Percentiles rank a stretch among this genome's conserved stretches.
Evolutionary conservation across 2,329 filamentous ascomycete species (phyloP).

Genomic region (Aspergillus neoniger): DNA sequence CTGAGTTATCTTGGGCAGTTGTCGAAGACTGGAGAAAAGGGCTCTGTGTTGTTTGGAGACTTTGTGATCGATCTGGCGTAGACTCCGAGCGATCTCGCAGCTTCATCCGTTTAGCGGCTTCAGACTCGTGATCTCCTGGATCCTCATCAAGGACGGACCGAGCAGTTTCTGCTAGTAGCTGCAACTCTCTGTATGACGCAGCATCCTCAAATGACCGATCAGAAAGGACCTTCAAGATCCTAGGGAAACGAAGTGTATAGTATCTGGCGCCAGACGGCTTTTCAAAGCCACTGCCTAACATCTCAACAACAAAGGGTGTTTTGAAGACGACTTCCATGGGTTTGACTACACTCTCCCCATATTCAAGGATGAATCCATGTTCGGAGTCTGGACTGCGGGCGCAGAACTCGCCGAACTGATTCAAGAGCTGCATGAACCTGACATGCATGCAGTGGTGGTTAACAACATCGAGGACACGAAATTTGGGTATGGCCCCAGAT

Average conservation of each 20-base stretch:
- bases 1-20: background rate
- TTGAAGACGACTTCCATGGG: conserved; percentile 59
- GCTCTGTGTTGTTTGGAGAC: conserved; percentile 22
- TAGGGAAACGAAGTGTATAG: conserved; percentile 75
- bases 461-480: conserved; percentile 67
- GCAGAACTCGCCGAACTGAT: conserved; percentile 50
- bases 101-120: conserved; percentile 65
- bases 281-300: conserved; percentile 78
- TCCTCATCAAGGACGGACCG: conserved; percentile 53
- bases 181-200: conserved; percentile 69
- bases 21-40: conserved; percentile 18
- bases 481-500: conserved; percentile 56
- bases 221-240: conserved; percentile 73
- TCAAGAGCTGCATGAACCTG: conserved; percentile 54
- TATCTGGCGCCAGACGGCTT: conserved; percentile 68
- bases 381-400: conserved; percentile 39
- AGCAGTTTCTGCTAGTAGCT: conserved; percentile 64
- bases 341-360: conserved; percentile 42
- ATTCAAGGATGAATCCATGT: conserved; percentile 48
- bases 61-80: conserved; percentile 25
- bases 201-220: conserved; percentile 72
- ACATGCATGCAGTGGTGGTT: conserved; percentile 52
- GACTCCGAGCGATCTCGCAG: conserved; percentile 46
- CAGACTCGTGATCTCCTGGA: conserved; percentile 61
- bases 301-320: conserved; percentile 73